These are phyloP conservation scores for Passiflora organensis DNA, from an alignment of 345 rosid species.

Conservation along the genomic window DNA sequence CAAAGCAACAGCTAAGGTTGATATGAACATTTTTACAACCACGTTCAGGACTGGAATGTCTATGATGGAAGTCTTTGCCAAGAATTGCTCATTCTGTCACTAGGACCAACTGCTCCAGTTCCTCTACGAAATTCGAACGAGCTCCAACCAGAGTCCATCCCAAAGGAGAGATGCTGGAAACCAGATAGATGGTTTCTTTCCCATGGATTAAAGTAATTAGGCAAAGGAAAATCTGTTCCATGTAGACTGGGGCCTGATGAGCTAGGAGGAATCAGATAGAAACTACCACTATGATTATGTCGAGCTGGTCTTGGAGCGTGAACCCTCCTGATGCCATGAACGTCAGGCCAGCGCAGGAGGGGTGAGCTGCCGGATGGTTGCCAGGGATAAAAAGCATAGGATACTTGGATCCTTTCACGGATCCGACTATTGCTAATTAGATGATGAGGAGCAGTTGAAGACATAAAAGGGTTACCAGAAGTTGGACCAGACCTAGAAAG, in stretches of 20 bases:
- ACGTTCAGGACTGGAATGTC: neutral
- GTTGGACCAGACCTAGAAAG: conserved; percentile 44
- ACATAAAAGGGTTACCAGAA: conserved; percentile 31
- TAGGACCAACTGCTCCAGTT: conserved; percentile 19
- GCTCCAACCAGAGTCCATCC: conserved; percentile 34
- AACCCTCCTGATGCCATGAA: conserved; percentile 40
- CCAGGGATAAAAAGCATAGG: conserved; percentile 41
- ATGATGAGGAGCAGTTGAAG: conserved; percentile 41
- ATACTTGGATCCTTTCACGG: conserved; percentile 41
- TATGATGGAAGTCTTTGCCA: conserved; percentile 24
- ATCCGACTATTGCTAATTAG: no score
- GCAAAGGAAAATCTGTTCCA: conserved; percentile 36
- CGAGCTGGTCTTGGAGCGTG: conserved; percentile 23
- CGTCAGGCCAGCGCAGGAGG: conserved; percentile 29
- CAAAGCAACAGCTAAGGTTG: neutral
- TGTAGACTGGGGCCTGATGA: conserved; percentile 35
- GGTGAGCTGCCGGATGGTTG: conserved; percentile 36
- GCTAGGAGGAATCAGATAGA: conserved; percentile 44
- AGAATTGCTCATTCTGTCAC: conserved; percentile 25
- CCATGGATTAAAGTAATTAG: conserved; percentile 52
- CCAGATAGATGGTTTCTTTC: conserved; percentile 42
- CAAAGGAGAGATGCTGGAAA: conserved; percentile 11
- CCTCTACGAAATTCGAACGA: conserved; percentile 16
- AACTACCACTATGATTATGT: conserved; percentile 42
- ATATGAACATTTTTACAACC: neutral